phyloP scores from a whole-genome alignment of 2,329 filamentous ascomycete species.

The Colletotrichum gloeosporioides region DNA sequence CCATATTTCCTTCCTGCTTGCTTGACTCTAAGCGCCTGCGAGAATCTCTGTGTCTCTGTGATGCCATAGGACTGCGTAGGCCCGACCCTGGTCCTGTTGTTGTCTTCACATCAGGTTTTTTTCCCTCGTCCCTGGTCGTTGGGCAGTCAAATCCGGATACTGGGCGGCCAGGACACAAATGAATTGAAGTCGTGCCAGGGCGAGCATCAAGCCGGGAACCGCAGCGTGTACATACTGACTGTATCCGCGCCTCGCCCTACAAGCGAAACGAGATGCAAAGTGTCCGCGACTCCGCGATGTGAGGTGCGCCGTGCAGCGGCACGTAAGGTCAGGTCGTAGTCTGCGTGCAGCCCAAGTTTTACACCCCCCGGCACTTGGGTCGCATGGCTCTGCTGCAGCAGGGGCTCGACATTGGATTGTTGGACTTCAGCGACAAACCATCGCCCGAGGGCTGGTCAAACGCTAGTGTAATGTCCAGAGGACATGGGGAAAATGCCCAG shows the following conservation, averaged over 20 bases:
- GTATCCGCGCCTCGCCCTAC: not conserved
- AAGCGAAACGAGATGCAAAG: not conserved
- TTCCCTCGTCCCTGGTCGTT: not conserved
- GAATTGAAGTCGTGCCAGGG: not conserved
- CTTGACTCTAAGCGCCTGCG: not conserved
- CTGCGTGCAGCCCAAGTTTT: constrained; percentile 10
- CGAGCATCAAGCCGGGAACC: not conserved
- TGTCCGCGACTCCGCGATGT: constrained; percentile 8
- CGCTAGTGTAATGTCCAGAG: constrained; percentile 5
- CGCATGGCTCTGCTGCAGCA: constrained; percentile 16
- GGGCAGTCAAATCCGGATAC: not conserved
- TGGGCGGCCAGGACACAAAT: not conserved
- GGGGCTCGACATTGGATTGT: constrained; percentile 8
- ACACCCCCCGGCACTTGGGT: constrained; percentile 18
- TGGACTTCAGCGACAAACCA: constrained; percentile 14
- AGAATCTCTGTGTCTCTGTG: not conserved
- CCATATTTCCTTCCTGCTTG: not conserved
- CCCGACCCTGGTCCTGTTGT: not conserved
- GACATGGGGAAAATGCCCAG: constrained; percentile 10
- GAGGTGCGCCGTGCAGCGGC: constrained; percentile 2
- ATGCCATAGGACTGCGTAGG: not conserved
- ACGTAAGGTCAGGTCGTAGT: not conserved
- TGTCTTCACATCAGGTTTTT: not conserved
- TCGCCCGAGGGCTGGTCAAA: constrained; percentile 14
- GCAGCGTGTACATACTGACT: not conserved